Evolutionary conservation across 2,329 filamentous ascomycete genomes (phyloP), one percentile per base, ranked within the genome.

Genomic region (Aquanectria penicillioides): DNA sequence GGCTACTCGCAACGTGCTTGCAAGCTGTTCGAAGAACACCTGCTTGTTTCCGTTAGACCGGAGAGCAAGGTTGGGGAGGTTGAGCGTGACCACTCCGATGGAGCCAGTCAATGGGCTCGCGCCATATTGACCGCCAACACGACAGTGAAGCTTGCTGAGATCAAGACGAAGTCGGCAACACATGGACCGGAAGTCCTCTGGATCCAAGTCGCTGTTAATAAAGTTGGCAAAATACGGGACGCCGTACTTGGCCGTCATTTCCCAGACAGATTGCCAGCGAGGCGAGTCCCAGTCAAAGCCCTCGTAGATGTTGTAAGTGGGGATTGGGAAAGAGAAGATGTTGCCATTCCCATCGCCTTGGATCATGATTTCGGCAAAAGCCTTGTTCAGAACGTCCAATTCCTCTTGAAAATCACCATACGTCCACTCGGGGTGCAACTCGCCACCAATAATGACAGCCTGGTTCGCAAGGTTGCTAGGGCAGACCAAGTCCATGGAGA

Each of bases 141-240:
- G 57, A 8, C 66, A 69, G 12, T 69, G 66, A 0, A 69, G 51
- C 1, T 69, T 69, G 55, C 66, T 68, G 0, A 69, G 56, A 15
- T 69, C 66, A 1, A 69, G 61, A 0, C 66, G 60, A n/a, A 69
- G 18, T 0, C 66, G 60, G 20, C 66, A 69, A 12, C 66, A 69
- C 66, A 69, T 69, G 1, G 66, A 69, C 5, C 66, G 57, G 17
- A 69, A 69, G 26, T 69, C 66, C 3, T 69, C 66, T 1, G 66
- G 66, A 2, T 69, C 61, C 1, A 69, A 47, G 22, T 69, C 66
- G 15, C 66, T 69, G 22, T 68, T 69, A 51, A 69, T 50, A 11
- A 69, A 69, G 36, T 69, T 69, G 15, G 66, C 66, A 37, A 69
- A 69, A 6, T 69, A 69, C 1, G 66, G 66, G 7, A 69, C 65